phyloP scores from a whole-genome alignment of 805 yeast genomes.

The Candida silvatica region DNA sequence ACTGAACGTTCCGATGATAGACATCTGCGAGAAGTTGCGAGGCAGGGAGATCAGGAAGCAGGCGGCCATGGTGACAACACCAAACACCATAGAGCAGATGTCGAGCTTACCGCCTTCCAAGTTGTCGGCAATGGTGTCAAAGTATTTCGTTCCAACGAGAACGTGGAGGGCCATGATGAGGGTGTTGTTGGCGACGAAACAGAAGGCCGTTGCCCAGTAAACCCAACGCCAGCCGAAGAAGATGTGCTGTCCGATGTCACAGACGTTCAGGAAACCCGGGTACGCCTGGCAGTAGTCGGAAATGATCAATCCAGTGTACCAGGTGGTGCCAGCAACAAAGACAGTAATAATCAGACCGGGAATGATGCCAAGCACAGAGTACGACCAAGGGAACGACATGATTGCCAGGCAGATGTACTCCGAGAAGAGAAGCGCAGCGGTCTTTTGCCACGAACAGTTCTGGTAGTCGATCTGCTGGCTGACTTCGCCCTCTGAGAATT shows the following conservation, averaged over 20 bases:
- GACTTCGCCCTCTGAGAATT: neutral
- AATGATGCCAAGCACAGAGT: conserved; percentile 48
- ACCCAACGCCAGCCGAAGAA: conserved; percentile 43
- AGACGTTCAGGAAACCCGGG: conserved; percentile 43
- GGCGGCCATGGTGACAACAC: conserved; percentile 38
- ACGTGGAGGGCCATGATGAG: conserved; percentile 54
- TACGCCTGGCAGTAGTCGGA: conserved; percentile 45
- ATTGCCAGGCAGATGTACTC: conserved; percentile 57
- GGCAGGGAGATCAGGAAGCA: conserved; percentile 48
- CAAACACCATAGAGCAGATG: conserved; percentile 43
- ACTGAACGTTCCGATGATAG: conserved; percentile 41
- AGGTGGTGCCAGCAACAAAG: conserved; percentile 39
- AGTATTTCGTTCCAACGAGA: conserved; percentile 49
- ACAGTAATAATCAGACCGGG: conserved; percentile 50
- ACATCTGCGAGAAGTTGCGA: conserved; percentile 45
- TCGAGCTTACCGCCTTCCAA: conserved; percentile 13
- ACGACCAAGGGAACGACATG: conserved; percentile 62
- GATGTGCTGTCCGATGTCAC: conserved; percentile 52
- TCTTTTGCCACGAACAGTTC: conserved; percentile 48
- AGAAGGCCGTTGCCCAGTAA: conserved; percentile 49
- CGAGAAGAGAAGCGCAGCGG: conserved; percentile 50
- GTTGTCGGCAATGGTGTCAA: conserved; percentile 41
- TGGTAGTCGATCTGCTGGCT: conserved; percentile 32
- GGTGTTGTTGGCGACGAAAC: conserved; percentile 46
- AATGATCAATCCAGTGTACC: conserved; percentile 48